These are phyloP conservation scores for Saturnispora halmiae DNA, from an alignment of 805 yeast species.

Conservation along the genomic window DNA sequence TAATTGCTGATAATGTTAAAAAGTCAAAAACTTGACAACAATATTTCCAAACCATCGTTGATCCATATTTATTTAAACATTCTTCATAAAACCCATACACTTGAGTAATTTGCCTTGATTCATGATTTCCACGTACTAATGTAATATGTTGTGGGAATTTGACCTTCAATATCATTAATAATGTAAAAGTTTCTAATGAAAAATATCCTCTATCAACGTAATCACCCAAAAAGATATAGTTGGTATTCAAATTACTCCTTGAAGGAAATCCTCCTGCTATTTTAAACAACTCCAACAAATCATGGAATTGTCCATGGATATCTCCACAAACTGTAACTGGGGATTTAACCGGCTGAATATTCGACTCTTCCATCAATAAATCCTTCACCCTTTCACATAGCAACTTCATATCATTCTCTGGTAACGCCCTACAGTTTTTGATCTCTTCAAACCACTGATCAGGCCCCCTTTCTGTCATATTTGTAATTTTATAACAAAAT, in stretches of 20 bases:
- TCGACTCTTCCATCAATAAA: constrained; percentile 89
- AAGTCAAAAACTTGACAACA: constrained; percentile 96
- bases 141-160: constrained; percentile 63
- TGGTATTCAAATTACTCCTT: constrained; percentile 35
- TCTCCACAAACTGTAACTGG: constrained; percentile 97
- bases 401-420: constrained; percentile 92
- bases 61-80: constrained; percentile 85
- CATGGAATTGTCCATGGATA: constrained; percentile 97
- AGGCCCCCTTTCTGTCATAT: constrained; percentile 60
- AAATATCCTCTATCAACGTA: constrained; percentile 98
- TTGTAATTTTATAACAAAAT: neutral
- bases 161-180: constrained; percentile 88
- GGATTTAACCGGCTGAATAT: constrained; percentile 85
- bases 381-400: constrained; percentile 93
- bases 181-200: constrained; percentile 85
- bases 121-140: constrained; percentile 95
- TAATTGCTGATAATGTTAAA: constrained; percentile 87
- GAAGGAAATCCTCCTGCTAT: constrained; percentile 91
- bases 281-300: constrained; percentile 78
- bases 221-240: constrained; percentile 86
- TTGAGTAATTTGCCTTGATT: constrained; percentile 95
- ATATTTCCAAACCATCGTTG: constrained; percentile 92
- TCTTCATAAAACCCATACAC: constrained; percentile 97
- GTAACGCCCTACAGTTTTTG: constrained; percentile 77
- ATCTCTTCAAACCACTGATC: constrained; percentile 95